These are phyloP conservation scores for Dendryphion nanum DNA, from an alignment of 2,329 filamentous ascomycete species.

Conservation along the genomic window DNA sequence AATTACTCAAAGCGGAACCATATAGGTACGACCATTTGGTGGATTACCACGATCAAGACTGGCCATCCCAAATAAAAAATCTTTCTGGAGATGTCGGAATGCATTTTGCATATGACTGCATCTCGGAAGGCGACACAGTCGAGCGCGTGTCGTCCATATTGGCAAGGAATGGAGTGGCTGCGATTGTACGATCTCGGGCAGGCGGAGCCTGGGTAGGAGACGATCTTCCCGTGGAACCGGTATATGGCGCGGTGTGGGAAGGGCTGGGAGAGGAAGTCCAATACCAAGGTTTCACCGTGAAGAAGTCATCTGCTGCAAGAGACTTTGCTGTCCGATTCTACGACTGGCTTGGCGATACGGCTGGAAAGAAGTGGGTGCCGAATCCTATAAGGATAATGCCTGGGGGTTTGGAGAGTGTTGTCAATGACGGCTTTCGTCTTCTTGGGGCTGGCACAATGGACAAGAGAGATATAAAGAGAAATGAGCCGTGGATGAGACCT, in stretches of 20 bases:
- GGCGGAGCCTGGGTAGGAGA: slow-evolving; percentile 29
- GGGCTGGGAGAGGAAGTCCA: slow-evolving; percentile 41
- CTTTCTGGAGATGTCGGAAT: slow-evolving; percentile 26
- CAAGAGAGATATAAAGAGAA: slow-evolving; percentile 14
- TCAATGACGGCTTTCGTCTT: slow-evolving; percentile 20
- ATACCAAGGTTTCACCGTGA: slow-evolving; percentile 34
- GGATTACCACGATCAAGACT: slow-evolving; percentile 38
- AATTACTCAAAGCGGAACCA: slow-evolving; percentile 27
- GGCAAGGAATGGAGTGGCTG: slow-evolving; percentile 18
- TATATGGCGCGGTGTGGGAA: slow-evolving; percentile 46
- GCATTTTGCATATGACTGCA: slow-evolving; percentile 41
- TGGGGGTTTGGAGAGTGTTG: slow-evolving; percentile 19
- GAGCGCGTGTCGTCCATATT: slow-evolving; percentile 27
- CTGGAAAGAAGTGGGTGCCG: slow-evolving; percentile 15
- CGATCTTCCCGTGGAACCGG: slow-evolving; percentile 27
- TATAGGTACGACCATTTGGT: slow-evolving; percentile 42
- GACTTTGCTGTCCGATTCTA: slow-evolving; percentile 38
- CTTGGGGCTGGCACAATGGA: slow-evolving; percentile 23
- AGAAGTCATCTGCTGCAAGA: slow-evolving; percentile 19
- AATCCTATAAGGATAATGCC: slow-evolving; percentile 31
- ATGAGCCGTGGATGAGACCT: slow-evolving; percentile 37
- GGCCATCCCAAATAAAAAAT: slow-evolving; percentile 30
- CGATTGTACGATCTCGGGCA: slow-evolving; percentile 26
- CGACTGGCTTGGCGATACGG: slow-evolving; percentile 26
- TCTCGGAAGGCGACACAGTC: slow-evolving; percentile 43